Percentiles rank a stretch among this genome's conserved stretches.
Evolutionary conservation across 805 yeast species (phyloP).

Genomic region (Zygoascus tannicola): DNA sequence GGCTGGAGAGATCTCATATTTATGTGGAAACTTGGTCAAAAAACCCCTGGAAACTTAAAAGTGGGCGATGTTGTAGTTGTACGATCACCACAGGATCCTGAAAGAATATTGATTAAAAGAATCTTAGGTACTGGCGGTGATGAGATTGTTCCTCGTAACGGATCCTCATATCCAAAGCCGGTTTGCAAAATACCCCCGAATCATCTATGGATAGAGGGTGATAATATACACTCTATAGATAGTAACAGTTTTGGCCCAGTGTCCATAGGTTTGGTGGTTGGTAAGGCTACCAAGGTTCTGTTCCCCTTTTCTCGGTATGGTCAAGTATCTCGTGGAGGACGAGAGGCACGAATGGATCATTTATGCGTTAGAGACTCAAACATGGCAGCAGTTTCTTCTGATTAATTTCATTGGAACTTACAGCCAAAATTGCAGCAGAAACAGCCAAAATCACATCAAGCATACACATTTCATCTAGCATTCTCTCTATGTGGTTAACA

Average conservation of each 20-base stretch:
- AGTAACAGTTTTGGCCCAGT: conserved; percentile 85
- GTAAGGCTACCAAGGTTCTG: conserved; percentile 58
- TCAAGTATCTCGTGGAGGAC: conserved; percentile 40
- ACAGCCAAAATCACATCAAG: too few species aligned
- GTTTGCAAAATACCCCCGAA: conserved; percentile 58
- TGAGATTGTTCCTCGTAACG: conserved; percentile 42
- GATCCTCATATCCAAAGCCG: conserved; percentile 54
- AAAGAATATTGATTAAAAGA: conserved; percentile 66
- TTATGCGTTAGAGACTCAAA: too few species aligned
- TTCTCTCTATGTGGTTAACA: too few species aligned
- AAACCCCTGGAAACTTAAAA: conserved; percentile 37
- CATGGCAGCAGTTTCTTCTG: too few species aligned
- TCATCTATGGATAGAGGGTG: conserved; percentile 95
- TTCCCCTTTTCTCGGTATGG: conserved; percentile 63
- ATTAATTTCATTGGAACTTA: too few species aligned
- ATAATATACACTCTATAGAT: conserved; percentile 68
- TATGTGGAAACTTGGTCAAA: conserved; percentile 54
- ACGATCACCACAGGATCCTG: conserved; percentile 75
- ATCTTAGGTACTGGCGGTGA: conserved; percentile 73
- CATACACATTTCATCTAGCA: too few species aligned
- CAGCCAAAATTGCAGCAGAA: too few species aligned
- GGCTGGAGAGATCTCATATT: conserved; percentile 40
- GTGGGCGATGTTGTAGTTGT: conserved; percentile 69
- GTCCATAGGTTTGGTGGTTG: conserved; percentile 68
- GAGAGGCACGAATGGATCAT: conserved; percentile 35